Percentiles rank a stretch among this genome's conserved stretches.
phyloP scores from a whole-genome alignment of 1,139 yeast species.

The Lodderomyces jiufengensis region DNA sequence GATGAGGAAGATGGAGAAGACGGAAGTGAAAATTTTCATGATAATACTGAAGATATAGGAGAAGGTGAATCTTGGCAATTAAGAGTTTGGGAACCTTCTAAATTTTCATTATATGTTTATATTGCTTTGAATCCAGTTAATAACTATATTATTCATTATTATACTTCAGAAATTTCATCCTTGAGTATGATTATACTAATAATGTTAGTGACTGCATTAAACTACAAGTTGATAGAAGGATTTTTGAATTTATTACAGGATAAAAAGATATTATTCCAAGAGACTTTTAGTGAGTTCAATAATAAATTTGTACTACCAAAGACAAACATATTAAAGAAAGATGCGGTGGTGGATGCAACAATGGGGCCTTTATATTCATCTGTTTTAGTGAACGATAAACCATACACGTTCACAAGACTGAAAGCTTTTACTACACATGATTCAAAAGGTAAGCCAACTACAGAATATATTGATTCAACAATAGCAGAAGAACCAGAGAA shows the following conservation, averaged over 20 bases:
- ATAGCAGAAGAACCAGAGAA: neutral
- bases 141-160: slow-evolving; percentile 34
- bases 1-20: slow-evolving; percentile 10
- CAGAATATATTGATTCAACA: slow-evolving; percentile 12
- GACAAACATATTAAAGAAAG: slow-evolving; percentile 50
- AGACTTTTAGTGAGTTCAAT: slow-evolving; percentile 62
- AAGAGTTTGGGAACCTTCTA: slow-evolving; percentile 57
- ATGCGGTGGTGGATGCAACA: slow-evolving; percentile 65
- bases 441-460: slow-evolving; percentile 33
- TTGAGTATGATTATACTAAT: slow-evolving; percentile 36
- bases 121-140: slow-evolving; percentile 58
- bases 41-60: slow-evolving; percentile 15
- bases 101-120: slow-evolving; percentile 44
- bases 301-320: slow-evolving; percentile 64
- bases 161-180: slow-evolving; percentile 29
- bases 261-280: slow-evolving; percentile 57
- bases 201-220: slow-evolving; percentile 34
- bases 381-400: slow-evolving; percentile 29
- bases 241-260: slow-evolving; percentile 53
- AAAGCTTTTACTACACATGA: slow-evolving; percentile 47
- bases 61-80: slow-evolving; percentile 47
- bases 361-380: slow-evolving; percentile 30
- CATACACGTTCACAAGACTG: slow-evolving; percentile 33
- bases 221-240: slow-evolving; percentile 36
- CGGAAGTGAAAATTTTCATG: slow-evolving; percentile 4